Evolutionary conservation across 1,139 yeast species (phyloP).

Genomic region (Candida buenavistaensis): DNA sequence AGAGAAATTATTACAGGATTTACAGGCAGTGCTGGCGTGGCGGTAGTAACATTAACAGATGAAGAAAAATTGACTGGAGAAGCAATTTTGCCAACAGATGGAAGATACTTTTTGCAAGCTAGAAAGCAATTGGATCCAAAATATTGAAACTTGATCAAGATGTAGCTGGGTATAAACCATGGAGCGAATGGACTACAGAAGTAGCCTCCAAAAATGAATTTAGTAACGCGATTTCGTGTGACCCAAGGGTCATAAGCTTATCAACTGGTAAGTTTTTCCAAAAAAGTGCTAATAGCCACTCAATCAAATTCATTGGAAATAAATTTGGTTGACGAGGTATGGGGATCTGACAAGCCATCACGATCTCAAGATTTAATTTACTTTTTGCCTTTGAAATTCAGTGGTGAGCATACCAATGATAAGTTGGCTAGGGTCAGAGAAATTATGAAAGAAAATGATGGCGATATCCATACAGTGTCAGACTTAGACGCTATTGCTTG

Average conservation of each 20-base stretch:
- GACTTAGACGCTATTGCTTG: conserved; percentile 57
- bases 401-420: conserved; percentile 44
- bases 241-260: conserved; percentile 37
- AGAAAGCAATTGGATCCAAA: conserved; percentile 37
- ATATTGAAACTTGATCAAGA: conserved; percentile 44
- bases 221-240: conserved; percentile 40
- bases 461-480: conserved; percentile 36
- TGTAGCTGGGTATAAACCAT: conserved; percentile 31
- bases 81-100: conserved; percentile 57
- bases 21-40: conserved; percentile 60
- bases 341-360: conserved; percentile 42
- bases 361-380: conserved; percentile 41
- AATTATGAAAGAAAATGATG: conserved; percentile 20
- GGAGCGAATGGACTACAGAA: conserved; percentile 39
- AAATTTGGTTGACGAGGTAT: conserved; percentile 41
- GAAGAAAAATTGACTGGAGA: conserved; percentile 30
- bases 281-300: conserved; percentile 21
- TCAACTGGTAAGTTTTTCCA: conserved; percentile 36
- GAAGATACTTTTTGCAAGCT: conserved; percentile 54
- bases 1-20: conserved; percentile 53
- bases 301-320: conserved; percentile 22
- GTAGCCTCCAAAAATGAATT: conserved; percentile 33
- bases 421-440: conserved; percentile 32
- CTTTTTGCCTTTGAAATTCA: conserved; percentile 36
- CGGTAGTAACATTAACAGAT: conserved; percentile 46